phyloP scores from a whole-genome alignment of 2,329 filamentous ascomycete genomes.

The Cryphonectria japonica region DNA sequence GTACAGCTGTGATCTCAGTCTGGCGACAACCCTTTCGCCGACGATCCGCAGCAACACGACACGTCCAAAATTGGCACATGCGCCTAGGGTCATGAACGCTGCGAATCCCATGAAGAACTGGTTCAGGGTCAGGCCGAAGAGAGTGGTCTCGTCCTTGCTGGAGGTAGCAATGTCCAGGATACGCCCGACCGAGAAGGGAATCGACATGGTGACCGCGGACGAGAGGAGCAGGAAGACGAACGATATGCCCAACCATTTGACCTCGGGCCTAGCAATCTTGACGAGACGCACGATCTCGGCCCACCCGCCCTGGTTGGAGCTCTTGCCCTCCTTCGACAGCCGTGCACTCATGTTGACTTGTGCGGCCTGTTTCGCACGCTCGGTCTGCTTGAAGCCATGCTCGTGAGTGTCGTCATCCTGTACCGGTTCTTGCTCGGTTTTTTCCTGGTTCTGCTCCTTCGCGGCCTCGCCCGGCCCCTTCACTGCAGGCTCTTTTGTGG shows the following conservation, averaged over 20 bases:
- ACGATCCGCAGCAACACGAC: constrained; percentile 93
- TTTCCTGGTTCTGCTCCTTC: constrained; percentile 6
- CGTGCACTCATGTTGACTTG: constrained; percentile 89
- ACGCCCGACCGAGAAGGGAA: constrained; percentile 94
- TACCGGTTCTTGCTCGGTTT: constrained; percentile 29
- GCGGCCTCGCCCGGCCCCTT: constrained; percentile 20
- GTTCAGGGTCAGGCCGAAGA: constrained; percentile 83
- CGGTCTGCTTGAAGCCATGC: constrained; percentile 65
- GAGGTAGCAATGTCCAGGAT: constrained; percentile 92
- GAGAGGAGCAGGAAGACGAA: constrained; percentile 87
- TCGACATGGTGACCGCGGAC: constrained; percentile 91
- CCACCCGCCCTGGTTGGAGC: constrained; percentile 55
- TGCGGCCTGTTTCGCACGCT: constrained; percentile 79
- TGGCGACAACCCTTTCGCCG: constrained; percentile 90
- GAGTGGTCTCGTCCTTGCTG: constrained; percentile 65
- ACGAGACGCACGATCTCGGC: constrained; percentile 87
- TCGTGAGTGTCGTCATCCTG: constrained; percentile 37
- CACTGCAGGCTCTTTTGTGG: constrained; percentile 25
- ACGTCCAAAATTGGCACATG: constrained; percentile 88
- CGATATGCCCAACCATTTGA: constrained; percentile 75
- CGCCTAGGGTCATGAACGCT: constrained; percentile 77
- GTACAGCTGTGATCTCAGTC: constrained; percentile 87
- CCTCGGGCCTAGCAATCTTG: constrained; percentile 85
- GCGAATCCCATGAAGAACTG: constrained; percentile 88
- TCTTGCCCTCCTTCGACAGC: constrained; percentile 79